Percentiles rank a stretch among this genome's conserved stretches.
Conservation (phyloP, 108 stramenopile genomes). For the Epipyxis sp. region DNA sequence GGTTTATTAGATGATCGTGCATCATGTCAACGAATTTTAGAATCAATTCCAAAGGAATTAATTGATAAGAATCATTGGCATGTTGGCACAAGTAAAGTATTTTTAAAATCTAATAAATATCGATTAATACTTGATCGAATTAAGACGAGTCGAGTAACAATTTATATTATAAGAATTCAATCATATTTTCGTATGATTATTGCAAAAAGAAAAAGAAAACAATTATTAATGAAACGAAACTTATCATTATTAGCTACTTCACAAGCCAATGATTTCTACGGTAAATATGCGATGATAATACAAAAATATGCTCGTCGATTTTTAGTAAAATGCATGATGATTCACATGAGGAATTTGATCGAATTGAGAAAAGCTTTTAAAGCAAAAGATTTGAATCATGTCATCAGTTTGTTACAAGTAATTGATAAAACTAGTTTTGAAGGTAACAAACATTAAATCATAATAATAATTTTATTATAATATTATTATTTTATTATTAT, state of each 20-base stretch:
- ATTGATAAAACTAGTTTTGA: no score
- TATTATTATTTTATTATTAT: no score
- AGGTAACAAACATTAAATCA: no score
- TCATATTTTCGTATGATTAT: neutral
- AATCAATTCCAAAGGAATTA: neutral
- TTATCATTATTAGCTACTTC: neutral
- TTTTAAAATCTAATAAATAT: conserved; percentile 8
- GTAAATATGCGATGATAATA: no score
- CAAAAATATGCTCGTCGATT: conserved; percentile 1
- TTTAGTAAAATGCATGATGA: neutral
- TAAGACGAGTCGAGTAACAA: neutral
- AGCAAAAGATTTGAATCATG: no score
- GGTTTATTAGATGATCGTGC: neutral
- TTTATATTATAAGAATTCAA: conserved; percentile 13
- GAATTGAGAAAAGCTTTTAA: no score
- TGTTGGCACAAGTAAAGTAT: neutral
- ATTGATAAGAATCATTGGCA: neutral
- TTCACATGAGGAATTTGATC: neutral
- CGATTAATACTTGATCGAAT: conserved; percentile 5
- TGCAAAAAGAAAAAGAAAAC: conserved; percentile 4
- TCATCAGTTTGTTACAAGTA: no score
- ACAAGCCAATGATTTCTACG: neutral
- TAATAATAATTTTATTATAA: no score
- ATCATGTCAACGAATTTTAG: neutral
- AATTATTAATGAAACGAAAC: neutral